phyloP scores from a whole-genome alignment of 2,329 filamentous ascomycete genomes.

The Onygenales sp. region DNA sequence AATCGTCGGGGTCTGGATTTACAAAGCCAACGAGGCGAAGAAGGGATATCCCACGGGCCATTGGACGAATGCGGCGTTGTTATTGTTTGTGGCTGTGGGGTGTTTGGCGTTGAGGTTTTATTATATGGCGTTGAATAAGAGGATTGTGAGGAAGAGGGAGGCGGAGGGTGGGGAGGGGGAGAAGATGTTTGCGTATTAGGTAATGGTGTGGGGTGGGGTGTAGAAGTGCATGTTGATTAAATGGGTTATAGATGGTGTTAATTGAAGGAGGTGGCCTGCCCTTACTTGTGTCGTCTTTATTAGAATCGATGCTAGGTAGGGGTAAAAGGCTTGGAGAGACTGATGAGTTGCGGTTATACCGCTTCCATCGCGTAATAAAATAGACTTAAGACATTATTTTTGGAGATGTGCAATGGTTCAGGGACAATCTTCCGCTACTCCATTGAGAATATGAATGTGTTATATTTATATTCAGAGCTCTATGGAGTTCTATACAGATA shows the following conservation, averaged over 20 bases:
- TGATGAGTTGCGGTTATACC: no score
- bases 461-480: no score
- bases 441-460: no score
- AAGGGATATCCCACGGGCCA: conserved; percentile 61
- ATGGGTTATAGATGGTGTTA: not conserved
- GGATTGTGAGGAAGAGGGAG: conserved; percentile 32
- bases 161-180: conserved; percentile 10
- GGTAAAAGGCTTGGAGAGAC: no score
- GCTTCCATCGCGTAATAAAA: no score
- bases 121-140: conserved; percentile 37
- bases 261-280: no score
- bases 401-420: no score
- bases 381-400: no score
- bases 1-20: conserved; percentile 66
- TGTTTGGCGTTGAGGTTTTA: conserved; percentile 46
- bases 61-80: conserved; percentile 54
- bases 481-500: no score
- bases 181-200: conserved; percentile 14
- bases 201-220: not conserved
- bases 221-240: not conserved
- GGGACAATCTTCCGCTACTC: no score
- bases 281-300: no score
- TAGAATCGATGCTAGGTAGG: no score
- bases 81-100: conserved; percentile 50
- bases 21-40: conserved; percentile 52